A percentile compares a stretch with the other conserved stretches of the same genome.
Conservation (phyloP, 2,329 filamentous ascomycete genomes). For the Mycosphaerelloides madeirae region DNA sequence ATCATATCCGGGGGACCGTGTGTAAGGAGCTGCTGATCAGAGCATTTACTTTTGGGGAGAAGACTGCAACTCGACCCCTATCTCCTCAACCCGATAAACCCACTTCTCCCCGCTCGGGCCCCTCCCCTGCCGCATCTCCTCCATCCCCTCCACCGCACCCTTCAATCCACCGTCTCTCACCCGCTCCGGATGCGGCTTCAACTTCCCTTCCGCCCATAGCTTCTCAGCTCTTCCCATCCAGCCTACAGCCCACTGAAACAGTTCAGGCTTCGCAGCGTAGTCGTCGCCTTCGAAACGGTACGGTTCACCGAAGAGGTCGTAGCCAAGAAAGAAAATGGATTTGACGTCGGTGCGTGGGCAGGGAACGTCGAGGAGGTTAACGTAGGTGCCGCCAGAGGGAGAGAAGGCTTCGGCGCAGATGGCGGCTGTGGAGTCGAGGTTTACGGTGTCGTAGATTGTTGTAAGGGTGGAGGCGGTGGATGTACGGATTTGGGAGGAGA, state of each 20-base stretch:
- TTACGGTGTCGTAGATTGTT: conserved; percentile 38
- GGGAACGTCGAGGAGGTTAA: conserved; percentile 11
- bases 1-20: no score
- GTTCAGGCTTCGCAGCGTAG: conserved; percentile 29
- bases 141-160: conserved; percentile 37
- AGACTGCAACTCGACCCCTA: no score
- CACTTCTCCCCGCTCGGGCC: conserved; percentile 40
- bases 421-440: conserved; percentile 5
- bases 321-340: conserved; percentile 15
- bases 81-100: conserved; percentile 36
- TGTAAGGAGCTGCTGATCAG: no score
- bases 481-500: conserved; percentile 36
- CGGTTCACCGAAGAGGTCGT: conserved; percentile 10
- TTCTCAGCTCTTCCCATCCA: conserved; percentile 33
- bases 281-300: conserved; percentile 37
- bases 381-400: conserved; percentile 9
- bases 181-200: conserved; percentile 37
- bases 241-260: conserved; percentile 34
- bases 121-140: conserved; percentile 36
- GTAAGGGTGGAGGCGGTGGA: conserved; percentile 37
- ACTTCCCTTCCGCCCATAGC: conserved; percentile 36
- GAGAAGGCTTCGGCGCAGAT: conserved; percentile 14
- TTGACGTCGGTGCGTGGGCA: conserved; percentile 9
- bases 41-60: no score
- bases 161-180: conserved; percentile 37